Evolutionary conservation across 345 rosid species (phyloP).

Genomic region (Salix viminalis): DNA sequence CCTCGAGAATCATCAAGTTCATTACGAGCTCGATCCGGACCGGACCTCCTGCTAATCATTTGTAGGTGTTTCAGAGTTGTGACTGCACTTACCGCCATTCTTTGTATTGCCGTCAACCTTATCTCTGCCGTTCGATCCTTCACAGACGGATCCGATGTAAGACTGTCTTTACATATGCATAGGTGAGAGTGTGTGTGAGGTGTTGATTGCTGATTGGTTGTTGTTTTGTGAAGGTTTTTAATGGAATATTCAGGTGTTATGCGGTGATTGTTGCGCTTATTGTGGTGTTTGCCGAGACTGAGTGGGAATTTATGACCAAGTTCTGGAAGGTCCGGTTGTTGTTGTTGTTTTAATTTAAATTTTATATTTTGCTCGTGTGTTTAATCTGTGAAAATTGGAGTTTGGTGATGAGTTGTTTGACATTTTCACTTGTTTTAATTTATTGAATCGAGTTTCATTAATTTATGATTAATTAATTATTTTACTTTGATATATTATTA

Average conservation of each 20-base stretch:
- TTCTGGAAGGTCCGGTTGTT: conserved; percentile 54
- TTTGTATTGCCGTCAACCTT: conserved; percentile 77
- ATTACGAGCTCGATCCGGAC: conserved; percentile 18
- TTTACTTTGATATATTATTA: no score
- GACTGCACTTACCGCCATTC: conserved; percentile 59
- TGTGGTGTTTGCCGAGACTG: conserved; percentile 81
- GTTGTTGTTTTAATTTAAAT: background rate
- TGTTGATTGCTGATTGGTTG: background rate
- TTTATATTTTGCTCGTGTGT: no score
- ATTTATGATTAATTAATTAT: no score
- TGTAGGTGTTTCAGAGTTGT: conserved; percentile 76
- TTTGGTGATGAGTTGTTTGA: background rate
- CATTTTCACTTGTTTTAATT: background rate
- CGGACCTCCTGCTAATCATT: conserved; percentile 64
- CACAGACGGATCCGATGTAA: conserved; percentile 70
- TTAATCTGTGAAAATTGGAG: background rate
- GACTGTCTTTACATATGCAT: background rate
- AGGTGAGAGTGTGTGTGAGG: background rate
- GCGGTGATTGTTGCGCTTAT: conserved; percentile 67
- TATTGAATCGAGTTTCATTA: no score
- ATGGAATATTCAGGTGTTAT: conserved; percentile 90
- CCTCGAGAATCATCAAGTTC: background rate
- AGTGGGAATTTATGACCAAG: conserved; percentile 69
- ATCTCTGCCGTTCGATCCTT: conserved; percentile 82
- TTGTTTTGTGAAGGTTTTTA: conserved; percentile 52